These are phyloP conservation scores for Talaromyces trachyspermus DNA, from an alignment of 495 filamentous ascomycete genomes.

Conservation along the genomic window DNA sequence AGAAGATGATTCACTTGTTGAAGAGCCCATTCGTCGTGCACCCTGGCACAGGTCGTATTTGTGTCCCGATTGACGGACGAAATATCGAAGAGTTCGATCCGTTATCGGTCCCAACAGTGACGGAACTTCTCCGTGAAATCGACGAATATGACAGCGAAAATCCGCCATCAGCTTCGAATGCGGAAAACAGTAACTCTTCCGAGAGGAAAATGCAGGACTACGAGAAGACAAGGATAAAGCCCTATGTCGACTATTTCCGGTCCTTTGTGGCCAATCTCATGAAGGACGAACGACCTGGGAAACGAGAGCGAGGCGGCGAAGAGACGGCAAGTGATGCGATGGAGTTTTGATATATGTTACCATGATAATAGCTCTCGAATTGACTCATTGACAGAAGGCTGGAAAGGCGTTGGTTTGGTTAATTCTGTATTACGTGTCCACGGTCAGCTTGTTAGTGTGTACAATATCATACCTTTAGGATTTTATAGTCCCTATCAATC, in stretches of 20 bases:
- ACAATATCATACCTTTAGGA: too few relatives aligned
- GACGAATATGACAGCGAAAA: slow-evolving; percentile 58
- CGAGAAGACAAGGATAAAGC: slow-evolving; percentile 92
- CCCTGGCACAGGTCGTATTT: slow-evolving; percentile 86
- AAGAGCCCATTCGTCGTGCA: slow-evolving; percentile 96
- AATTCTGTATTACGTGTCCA: too few relatives aligned
- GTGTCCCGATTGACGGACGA: slow-evolving; percentile 80
- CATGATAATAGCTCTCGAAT: too few relatives aligned
- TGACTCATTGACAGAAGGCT: neutral
- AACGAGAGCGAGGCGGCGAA: slow-evolving; percentile 63
- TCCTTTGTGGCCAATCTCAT: slow-evolving; percentile 69
- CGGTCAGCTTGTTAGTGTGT: too few relatives aligned
- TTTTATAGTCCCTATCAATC: too few relatives aligned
- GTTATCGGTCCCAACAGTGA: slow-evolving; percentile 77
- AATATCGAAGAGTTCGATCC: slow-evolving; percentile 77
- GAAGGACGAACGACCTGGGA: slow-evolving; percentile 70
- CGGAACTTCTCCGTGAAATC: slow-evolving; percentile 69
- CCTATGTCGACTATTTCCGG: slow-evolving; percentile 85
- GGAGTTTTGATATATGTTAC: slow-evolving; percentile 36
- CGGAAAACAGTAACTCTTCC: slow-evolving; percentile 25
- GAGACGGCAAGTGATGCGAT: slow-evolving; percentile 43
- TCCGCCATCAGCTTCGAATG: slow-evolving; percentile 15
- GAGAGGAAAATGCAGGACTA: slow-evolving; percentile 66
- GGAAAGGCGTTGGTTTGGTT: neutral
- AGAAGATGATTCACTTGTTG: slow-evolving; percentile 94